These are phyloP conservation scores for Erythrobasidium yunnanense DNA, from an alignment of 768 basidiomycete genomes.

Conservation along the genomic window DNA sequence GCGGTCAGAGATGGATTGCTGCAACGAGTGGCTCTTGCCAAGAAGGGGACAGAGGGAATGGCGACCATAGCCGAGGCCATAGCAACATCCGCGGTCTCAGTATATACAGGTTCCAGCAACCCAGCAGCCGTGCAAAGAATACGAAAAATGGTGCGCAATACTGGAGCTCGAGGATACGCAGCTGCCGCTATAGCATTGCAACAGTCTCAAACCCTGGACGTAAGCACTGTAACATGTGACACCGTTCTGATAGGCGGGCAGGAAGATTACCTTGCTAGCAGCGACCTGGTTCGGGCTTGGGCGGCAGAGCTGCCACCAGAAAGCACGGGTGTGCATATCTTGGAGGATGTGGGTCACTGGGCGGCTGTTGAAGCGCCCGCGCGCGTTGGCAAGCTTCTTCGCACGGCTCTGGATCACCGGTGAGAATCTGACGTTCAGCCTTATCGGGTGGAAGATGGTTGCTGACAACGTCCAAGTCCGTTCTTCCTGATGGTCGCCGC, in stretches of 20 bases:
- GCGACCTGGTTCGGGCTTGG: not conserved
- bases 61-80: not conserved
- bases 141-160: not conserved
- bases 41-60: not conserved
- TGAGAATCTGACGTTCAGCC: not conserved
- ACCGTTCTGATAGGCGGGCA: constrained; percentile 4
- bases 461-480: not conserved
- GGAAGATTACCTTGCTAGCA: constrained; percentile 2
- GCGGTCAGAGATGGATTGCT: not conserved
- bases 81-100: not conserved
- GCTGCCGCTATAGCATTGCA: not conserved
- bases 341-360: constrained; percentile 17
- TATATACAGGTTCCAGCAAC: not conserved
- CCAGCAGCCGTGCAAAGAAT: not conserved
- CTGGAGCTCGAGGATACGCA: not conserved
- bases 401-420: not conserved
- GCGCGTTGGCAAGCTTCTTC: not conserved
- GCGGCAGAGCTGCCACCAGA: not conserved
- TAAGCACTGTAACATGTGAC: not conserved
- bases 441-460: not conserved
- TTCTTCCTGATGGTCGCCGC: not conserved
- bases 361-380: constrained; percentile 6
- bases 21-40: not conserved
- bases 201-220: not conserved
- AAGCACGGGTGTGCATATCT: not conserved